Evolutionary conservation across 2,329 filamentous ascomycete genomes (phyloP).

Genomic region (Cladophialophora yegresii): DNA sequence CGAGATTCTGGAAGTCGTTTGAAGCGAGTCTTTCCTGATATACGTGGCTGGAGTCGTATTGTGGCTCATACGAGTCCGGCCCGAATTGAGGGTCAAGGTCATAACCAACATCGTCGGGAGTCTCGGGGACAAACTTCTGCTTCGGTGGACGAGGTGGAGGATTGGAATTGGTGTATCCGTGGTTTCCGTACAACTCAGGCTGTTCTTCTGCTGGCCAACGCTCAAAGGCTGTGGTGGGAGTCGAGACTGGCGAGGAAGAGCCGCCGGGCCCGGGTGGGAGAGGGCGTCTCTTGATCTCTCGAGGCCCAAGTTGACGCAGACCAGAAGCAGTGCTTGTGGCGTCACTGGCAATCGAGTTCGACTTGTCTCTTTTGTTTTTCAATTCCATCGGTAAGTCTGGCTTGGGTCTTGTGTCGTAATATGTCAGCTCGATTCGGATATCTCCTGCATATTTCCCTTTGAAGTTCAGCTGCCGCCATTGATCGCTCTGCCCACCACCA

Average conservation of each 20-base stretch:
- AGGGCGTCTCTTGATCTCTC: conserved; percentile 73
- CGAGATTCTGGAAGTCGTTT: conserved; percentile 7
- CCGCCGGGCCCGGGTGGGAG: conserved; percentile 70
- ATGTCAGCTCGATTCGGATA: conserved; percentile 91
- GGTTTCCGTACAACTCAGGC: conserved; percentile 33
- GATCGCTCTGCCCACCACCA: conserved; percentile 89
- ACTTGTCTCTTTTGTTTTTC: conserved; percentile 50
- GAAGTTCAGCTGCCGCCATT: conserved; percentile 86
- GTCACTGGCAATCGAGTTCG: conserved; percentile 40
- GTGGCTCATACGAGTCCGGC: conserved; percentile 23
- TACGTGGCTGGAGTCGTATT: conserved; percentile 4
- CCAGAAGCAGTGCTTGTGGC: conserved; percentile 38
- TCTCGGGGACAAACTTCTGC: conserved; percentile 29
- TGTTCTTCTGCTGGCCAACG: conserved; percentile 16
- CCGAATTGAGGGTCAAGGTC: conserved; percentile 23
- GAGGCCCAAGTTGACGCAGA: conserved; percentile 58
- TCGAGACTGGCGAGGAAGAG: conserved; percentile 17
- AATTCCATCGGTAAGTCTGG: conserved; percentile 66
- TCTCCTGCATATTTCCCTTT: conserved; percentile 96
- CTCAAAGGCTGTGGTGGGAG: conserved; percentile 11
- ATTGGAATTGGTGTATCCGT: conserved; percentile 21
- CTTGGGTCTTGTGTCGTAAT: conserved; percentile 86
- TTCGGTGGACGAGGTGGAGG: conserved; percentile 32
- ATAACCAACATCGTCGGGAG: conserved; percentile 31
- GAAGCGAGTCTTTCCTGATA: conserved; percentile 21